Percentiles rank a stretch among this genome's conserved stretches.
Evolutionary conservation across 805 yeast species (phyloP).

Genomic region (Candida glaebosa): DNA sequence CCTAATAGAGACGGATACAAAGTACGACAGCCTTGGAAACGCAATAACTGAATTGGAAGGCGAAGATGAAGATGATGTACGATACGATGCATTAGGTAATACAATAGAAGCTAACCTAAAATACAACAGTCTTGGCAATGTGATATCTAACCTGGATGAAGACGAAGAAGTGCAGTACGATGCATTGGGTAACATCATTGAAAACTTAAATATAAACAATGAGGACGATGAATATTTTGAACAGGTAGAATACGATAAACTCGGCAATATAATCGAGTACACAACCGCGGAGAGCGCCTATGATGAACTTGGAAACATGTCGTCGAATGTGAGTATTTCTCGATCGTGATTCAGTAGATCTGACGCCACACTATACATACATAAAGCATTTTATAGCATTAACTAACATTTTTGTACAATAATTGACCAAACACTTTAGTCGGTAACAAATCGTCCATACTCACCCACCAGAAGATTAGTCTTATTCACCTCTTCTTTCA

Average conservation of each 20-base stretch:
- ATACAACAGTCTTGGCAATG: constrained; percentile 6
- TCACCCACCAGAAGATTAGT: too few species aligned
- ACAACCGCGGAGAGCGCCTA: not conserved
- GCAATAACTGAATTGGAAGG: constrained; percentile 8
- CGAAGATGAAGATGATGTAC: constrained; percentile 8
- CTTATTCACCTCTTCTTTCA: too few species aligned
- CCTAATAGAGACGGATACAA: constrained; percentile 7
- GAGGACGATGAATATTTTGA: constrained; percentile 8
- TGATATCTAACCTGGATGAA: constrained; percentile 6
- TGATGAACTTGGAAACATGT: constrained; percentile 6
- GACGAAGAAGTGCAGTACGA: constrained; percentile 13
- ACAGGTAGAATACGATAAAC: constrained; percentile 16
- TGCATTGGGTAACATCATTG: constrained; percentile 20
- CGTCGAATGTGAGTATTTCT: constrained; percentile 2
- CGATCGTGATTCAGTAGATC: not conserved
- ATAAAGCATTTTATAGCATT: too few species aligned
- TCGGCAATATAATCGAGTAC: constrained; percentile 19
- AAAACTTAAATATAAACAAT: constrained; percentile 13
- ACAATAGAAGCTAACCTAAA: constrained; percentile 7
- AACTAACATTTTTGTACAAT: too few species aligned
- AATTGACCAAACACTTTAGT: too few species aligned
- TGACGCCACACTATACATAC: too few species aligned
- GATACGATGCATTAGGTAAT: constrained; percentile 22
- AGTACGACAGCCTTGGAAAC: constrained; percentile 6
- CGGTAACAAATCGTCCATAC: too few species aligned